Evolutionary conservation across 371 early-diverging fungal species (phyloP), one percentile per base, ranked within the genome.

Genomic region (Mucor racemosus): DNA sequence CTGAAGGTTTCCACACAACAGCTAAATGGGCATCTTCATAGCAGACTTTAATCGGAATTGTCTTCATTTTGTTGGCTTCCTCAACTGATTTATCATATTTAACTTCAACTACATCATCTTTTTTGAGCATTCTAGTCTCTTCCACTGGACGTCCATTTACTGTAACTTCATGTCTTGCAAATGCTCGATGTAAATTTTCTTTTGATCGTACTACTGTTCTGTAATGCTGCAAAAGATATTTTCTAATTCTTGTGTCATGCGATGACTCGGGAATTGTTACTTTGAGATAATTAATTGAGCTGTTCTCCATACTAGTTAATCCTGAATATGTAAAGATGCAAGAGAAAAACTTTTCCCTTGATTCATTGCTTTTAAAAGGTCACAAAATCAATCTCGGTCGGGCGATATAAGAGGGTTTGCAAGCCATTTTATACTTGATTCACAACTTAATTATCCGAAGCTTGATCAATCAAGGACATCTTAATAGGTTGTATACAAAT

Each of bases 1-100:
- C 87, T 38, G 85, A 74, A 11, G 85, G 79, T 58, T 87, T 87
- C 76, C 83, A 79, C 0, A 82, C 82, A 33, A 87, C 72, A 9
- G 84, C 87, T 2, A 87, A 39, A 50, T 85, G 64, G 4, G 77
- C 71, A 44, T 87, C 87, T 53, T 85, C 77, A 57, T 78, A 82
- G 1, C 72, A 72, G 11, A 85, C 70, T 19, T 72, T 72, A 13
- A 85, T 64, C 15, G 76, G 66, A 60, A 85, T 58, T 8, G 57
- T n/a, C 65, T 77, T 58, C 59, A 85, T 17, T 58, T 60, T 15
- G 48, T 76, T 50, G 53, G 67, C 48, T 64, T 84, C 68, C 66
- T 79, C 87, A 5, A 76, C 64, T 0, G 66, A 62, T 46, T 67
- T 65, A 44, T 84, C 76, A 48, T 79, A 87, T 33, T 69, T 65